Evolutionary conservation across 371 early-diverging fungal species (phyloP).

Genomic region (Haplosporangium sp.): DNA sequence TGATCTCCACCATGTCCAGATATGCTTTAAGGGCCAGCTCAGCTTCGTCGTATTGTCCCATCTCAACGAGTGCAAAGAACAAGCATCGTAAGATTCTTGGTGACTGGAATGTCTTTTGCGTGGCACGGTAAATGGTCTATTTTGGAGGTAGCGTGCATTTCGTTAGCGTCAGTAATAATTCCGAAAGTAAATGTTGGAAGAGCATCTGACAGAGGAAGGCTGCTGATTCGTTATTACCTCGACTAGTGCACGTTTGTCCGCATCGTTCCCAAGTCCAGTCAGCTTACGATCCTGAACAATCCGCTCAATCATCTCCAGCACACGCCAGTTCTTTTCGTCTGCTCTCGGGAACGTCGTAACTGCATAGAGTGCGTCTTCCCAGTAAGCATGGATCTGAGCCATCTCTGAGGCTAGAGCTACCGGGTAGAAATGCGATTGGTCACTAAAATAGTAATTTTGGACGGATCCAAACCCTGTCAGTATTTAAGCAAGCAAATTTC

Average conservation of each 20-base stretch:
- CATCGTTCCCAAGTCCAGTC: conserved; percentile 58
- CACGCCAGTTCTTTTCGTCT: conserved; percentile 66
- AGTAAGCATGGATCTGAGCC: conserved; percentile 66
- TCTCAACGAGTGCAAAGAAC: conserved; percentile 63
- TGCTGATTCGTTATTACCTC: background rate
- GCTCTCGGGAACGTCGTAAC: conserved; percentile 72
- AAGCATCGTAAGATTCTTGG: conserved; percentile 75
- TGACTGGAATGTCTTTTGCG: conserved; percentile 78
- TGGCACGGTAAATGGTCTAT: conserved; percentile 72
- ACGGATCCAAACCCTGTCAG: background rate
- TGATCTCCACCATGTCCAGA: conserved; percentile 62
- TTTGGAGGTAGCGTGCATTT: background rate
- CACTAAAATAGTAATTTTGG: background rate
- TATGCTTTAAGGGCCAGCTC: conserved; percentile 75
- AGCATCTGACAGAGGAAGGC: too few species aligned
- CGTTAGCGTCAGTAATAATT: too few species aligned
- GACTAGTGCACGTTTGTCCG: conserved; percentile 58
- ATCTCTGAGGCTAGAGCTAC: conserved; percentile 61
- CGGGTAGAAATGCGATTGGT: conserved; percentile 27
- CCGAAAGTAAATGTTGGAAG: too few species aligned
- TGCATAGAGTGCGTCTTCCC: conserved; percentile 70
- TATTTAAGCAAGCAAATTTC: too few species aligned
- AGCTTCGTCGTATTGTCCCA: conserved; percentile 83
- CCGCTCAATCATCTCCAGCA: conserved; percentile 73
- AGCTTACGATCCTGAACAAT: conserved; percentile 69